Evolutionary conservation across 2,329 filamentous ascomycete species (phyloP), one percentile per base, ranked within the genome.

Genomic region (Magnaporthiopsis rhizophila): DNA sequence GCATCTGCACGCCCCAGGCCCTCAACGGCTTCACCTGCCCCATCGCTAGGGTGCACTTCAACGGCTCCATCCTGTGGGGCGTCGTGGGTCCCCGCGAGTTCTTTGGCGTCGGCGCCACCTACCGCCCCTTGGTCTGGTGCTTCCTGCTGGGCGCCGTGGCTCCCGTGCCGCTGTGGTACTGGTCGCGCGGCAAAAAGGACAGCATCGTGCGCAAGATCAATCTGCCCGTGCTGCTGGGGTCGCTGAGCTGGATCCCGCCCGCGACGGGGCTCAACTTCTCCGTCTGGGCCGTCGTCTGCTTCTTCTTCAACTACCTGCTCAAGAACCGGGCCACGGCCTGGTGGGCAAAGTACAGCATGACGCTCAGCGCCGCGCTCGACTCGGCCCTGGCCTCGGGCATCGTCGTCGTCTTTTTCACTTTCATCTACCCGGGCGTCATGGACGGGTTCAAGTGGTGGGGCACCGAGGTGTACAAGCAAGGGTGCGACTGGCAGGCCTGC

Each of bases 281-380:
- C 1, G 89, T 94, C 58, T 96, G 92, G 91, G 90, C 88, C 0
- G 77, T 95, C 9, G 90, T 96, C 18, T 95, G 90, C 77, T 96
- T 89, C 74, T 69, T 91, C 58, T 96, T 96, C 81, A 96, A 96
- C 74, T 88, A 89, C 73, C 75, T 89, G 66, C 83, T 96, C 71
- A 86, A 88, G 72, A 85, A 85, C 50, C 81, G 88, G 28, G 88
- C 86, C 32, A 81, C 80, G 36, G 87, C 85, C 1, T 96, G 92
- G 92, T 96, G 92, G 92, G 86, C 86, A 61, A 95, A 96, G 76
- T 96, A 96, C 74, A 94, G 90, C 57, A 95, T 96, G 90, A 93
- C 91, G 4, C 79, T 96, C 63, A 91, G 88, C 65, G 91, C 91
- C 0, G 92, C 90, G 1, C 80, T 96, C 64, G 92, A 96, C 73